Evolutionary conservation across 768 basidiomycete species (phyloP), one percentile per base, ranked within the genome.

Genomic region (Naganishia kalamii): DNA sequence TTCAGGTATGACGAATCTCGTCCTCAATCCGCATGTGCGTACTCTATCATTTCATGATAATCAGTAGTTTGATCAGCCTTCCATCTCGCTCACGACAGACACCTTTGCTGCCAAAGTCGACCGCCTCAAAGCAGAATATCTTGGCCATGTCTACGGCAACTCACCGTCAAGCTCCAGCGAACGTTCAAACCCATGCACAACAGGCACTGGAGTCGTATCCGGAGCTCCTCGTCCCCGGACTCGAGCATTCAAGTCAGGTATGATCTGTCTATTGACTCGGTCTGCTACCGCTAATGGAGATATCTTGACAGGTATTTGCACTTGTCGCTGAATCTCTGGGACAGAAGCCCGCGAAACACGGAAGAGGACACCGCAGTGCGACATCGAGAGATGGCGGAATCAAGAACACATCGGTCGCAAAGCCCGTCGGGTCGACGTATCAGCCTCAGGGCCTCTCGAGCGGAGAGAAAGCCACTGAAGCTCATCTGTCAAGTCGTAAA

Each of bases 221-320:
- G 17, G 54, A 57, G 37, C 54, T 57, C n/a, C 35, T 57, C n/a
- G 54, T 57, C 5, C 54, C 35, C 19, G 54, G 23, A 2, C 37
- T 57, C 30, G 54, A 57, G 37, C 33, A 57, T 21, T 57, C 54
- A n/a, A 57, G 54, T 27, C 54, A 57, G 54, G 54, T 57, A 27
- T 17, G 21, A 50, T 35, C 17, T n/a, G 12, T 44, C 43, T 44
- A 11, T 10, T 44, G 13, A 15, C 5, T 5, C 10, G 13, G 43
- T 44, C 5, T 44, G 6, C 7, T 15, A 15, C 6, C 43, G 11
- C 21, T 44, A 40, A 11, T 44, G 43, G 37, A 2, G 7, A 40
- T 1, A 6, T 41, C 25, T 27, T 15, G 4, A 57, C 40, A 57
- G 54, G 54, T 57, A 29, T 57, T 57, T 37, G 54, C 54, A 4